Evolutionary conservation across 352 stramenopile species (phyloP).

Genomic region (Pythium folliculosum): DNA sequence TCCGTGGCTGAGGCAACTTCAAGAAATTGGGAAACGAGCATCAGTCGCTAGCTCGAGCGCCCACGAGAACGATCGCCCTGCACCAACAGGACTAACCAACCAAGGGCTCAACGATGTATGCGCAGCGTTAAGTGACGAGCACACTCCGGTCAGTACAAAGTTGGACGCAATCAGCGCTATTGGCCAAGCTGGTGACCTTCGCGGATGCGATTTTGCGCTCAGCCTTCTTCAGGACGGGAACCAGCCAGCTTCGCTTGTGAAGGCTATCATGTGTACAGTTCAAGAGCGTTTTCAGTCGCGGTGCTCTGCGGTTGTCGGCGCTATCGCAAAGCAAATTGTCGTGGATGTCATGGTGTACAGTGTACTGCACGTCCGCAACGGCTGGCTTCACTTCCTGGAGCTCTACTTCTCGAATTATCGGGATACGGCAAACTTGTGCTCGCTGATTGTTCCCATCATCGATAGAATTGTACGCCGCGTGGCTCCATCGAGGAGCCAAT

Average conservation of each 20-base stretch:
- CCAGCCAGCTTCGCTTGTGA: slow-evolving; percentile 40
- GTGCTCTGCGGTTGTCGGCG: slow-evolving; percentile 43
- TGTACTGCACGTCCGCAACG: slow-evolving; percentile 69
- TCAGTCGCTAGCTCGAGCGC: background rate
- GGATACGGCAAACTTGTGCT: slow-evolving; percentile 46
- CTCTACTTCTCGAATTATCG: slow-evolving; percentile 68
- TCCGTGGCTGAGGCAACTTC: slow-evolving; percentile 57
- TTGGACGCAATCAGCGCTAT: slow-evolving; percentile 66
- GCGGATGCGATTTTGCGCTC: slow-evolving; percentile 59
- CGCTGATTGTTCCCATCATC: slow-evolving; percentile 41
- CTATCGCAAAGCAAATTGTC: slow-evolving; percentile 59
- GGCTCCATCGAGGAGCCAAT: slow-evolving; percentile 20
- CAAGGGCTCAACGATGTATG: slow-evolving; percentile 60
- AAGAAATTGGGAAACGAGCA: slow-evolving; percentile 31
- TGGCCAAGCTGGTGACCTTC: slow-evolving; percentile 36
- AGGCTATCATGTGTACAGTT: slow-evolving; percentile 56
- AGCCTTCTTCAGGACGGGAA: slow-evolving; percentile 52
- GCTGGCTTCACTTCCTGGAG: slow-evolving; percentile 82
- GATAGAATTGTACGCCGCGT: slow-evolving; percentile 44
- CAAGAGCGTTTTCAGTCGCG: slow-evolving; percentile 50
- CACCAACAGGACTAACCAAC: slow-evolving; percentile 14
- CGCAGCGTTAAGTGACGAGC: slow-evolving; percentile 54
- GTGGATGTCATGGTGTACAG: slow-evolving; percentile 74
- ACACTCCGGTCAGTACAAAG: slow-evolving; percentile 38
- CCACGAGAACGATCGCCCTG: background rate